Evolutionary conservation across 2,329 filamentous ascomycete species (phyloP).

Genomic region (Botryosphaeria dothidea): DNA sequence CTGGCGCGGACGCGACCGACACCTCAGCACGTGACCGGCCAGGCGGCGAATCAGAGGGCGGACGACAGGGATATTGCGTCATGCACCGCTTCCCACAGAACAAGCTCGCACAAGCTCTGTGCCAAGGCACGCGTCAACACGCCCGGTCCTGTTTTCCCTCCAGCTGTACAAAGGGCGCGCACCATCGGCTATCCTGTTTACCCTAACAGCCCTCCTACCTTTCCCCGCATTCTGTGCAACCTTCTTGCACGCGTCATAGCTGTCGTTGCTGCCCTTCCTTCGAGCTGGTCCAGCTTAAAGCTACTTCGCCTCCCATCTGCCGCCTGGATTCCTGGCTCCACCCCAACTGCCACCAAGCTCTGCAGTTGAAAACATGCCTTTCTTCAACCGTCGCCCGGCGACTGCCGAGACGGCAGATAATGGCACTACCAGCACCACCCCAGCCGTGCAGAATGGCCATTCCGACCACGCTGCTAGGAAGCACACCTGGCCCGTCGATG

Average conservation of each 20-base stretch:
- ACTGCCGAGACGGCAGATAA: slow-evolving; percentile 36
- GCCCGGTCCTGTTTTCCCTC: not conserved
- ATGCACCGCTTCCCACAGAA: not conserved
- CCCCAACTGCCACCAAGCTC: no score
- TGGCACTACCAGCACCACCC: slow-evolving; percentile 33
- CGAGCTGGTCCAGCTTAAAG: not conserved
- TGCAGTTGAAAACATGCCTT: no score
- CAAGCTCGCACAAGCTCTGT: not conserved
- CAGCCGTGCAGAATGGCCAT: slow-evolving; percentile 25
- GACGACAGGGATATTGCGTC: not conserved
- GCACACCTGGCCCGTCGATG: not conserved
- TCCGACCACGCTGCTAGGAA: not conserved
- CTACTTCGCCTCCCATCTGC: no score
- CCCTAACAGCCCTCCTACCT: not conserved
- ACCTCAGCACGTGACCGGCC: slow-evolving; percentile 2
- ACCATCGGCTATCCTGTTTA: not conserved
- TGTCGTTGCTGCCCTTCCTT: not conserved
- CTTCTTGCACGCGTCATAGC: not conserved
- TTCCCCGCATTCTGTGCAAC: no score
- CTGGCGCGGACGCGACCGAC: not conserved
- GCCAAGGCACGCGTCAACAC: not conserved
- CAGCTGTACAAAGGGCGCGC: not conserved
- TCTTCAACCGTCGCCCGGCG: slow-evolving; percentile 39
- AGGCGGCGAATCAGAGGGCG: not conserved
- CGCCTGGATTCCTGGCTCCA: no score